Evolutionary conservation across 148 eudicot genomes (phyloP), one percentile per base, ranked within the genome.

Genomic region (Fagopyrum homotropicum): DNA sequence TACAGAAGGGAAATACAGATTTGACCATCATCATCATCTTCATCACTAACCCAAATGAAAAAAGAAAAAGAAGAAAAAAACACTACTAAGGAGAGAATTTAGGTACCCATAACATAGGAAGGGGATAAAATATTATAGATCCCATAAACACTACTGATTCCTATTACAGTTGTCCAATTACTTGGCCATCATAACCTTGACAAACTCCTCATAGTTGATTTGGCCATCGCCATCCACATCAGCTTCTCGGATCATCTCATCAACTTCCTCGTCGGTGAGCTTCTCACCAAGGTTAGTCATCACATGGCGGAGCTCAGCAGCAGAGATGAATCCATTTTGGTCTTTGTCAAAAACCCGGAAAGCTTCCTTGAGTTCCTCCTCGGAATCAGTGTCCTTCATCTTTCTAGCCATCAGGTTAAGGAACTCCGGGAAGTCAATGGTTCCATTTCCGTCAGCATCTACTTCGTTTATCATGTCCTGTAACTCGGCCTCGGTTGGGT

Each of bases 271-370:
- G 44, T 90, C 94, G 0, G 94, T 90, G 29, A 90, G 91, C 85
- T 90, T 90, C 85, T 90, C 94, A 19, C 94, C 91, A 4, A 90
- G 77, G 83, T 90, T 90, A 2, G 94, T 90, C 94, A 90, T 90
- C 73, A 90, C 94, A n/a, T 90, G 94, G 74, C 94, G 94, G 52
- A 90, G 84, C 86, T 90, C 94, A 43, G 91, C 94, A 77, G 94
- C 94, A 12, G 94, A 90, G 75, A 88, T 90, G 83, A 90, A 90
- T 16, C 94, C 94, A 45, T 90, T 90, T 74, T 90, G 94, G 72
- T 90, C 94, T 84, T 90, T 90, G 87, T 90, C 94, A 4, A 90
- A 90, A 1, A 90, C 94, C 43, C 94, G 86, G 86, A 90, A 90
- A 22, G 94, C 94, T 77, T 90, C 94, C 79, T 90, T 90, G 40